phyloP scores from a whole-genome alignment of 2,329 filamentous ascomycete species.

The Periconia macrospinosa region DNA sequence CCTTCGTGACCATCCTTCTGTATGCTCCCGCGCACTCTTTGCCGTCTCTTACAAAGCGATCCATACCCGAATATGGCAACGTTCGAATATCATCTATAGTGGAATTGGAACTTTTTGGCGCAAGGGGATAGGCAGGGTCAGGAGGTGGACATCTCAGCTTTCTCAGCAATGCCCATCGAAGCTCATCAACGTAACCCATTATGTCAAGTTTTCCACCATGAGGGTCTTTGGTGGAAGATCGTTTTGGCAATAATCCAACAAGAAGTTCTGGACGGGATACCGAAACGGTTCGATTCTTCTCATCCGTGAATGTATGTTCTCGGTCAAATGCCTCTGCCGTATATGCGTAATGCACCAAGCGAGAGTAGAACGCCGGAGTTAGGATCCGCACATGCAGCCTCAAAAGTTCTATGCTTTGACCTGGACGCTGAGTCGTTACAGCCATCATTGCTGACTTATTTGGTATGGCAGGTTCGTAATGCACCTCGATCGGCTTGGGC shows the following conservation, averaged over 20 bases:
- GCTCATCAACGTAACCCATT: conserved; percentile 18
- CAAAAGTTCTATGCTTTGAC: background rate
- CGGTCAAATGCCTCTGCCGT: conserved; percentile 64
- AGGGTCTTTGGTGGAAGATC: too few species aligned
- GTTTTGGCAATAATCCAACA: conserved; percentile 20
- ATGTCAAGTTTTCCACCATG: too few species aligned
- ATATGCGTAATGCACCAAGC: conserved; percentile 65
- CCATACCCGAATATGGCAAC: conserved; percentile 43
- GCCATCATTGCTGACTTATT: conserved; percentile 16
- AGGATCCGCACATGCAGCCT: conserved; percentile 61
- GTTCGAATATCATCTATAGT: conserved; percentile 42
- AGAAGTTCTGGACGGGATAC: conserved; percentile 60
- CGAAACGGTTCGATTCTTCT: conserved; percentile 62
- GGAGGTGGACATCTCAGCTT: conserved; percentile 46
- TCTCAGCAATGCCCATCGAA: conserved; percentile 43
- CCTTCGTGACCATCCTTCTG: conserved; percentile 40
- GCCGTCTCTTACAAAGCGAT: conserved; percentile 36
- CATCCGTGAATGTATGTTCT: conserved; percentile 54
- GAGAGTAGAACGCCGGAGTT: conserved; percentile 68
- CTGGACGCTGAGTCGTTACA: background rate
- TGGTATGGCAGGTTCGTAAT: conserved; percentile 57
- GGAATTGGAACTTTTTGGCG: conserved; percentile 12
- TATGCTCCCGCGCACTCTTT: conserved; percentile 33
- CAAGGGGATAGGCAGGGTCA: conserved; percentile 39
- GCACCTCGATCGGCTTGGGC: conserved; percentile 51